These are phyloP conservation scores for Chaetoscypha palmicola DNA, from an alignment of 2,329 filamentous ascomycete species.

Conservation along the genomic window DNA sequence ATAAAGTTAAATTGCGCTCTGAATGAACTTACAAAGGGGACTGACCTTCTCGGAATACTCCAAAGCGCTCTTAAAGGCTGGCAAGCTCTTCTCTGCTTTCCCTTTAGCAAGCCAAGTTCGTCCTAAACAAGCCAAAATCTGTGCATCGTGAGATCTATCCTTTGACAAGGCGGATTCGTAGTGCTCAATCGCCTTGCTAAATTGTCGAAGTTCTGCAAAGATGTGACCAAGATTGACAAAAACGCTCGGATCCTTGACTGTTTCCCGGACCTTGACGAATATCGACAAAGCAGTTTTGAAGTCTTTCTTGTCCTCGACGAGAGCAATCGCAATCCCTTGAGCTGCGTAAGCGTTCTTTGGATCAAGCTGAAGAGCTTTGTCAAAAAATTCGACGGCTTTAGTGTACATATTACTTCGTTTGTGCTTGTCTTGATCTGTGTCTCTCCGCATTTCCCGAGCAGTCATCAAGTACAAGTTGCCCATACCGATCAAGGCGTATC, in stretches of 20 bases:
- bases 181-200: constrained; percentile 83
- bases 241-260: constrained; percentile 78
- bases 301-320: constrained; percentile 93
- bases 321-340: constrained; percentile 88
- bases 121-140: constrained; percentile 63
- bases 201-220: constrained; percentile 85
- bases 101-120: constrained; percentile 63
- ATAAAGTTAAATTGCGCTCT: too few species aligned
- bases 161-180: constrained; percentile 73
- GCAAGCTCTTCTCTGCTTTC: constrained; percentile 54
- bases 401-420: constrained; percentile 82
- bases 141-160: constrained; percentile 54
- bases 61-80: constrained; percentile 56
- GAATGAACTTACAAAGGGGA: neutral
- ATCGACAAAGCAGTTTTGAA: constrained; percentile 75
- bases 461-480: constrained; percentile 79
- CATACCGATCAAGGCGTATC: constrained; percentile 96
- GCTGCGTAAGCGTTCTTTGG: constrained; percentile 93
- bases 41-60: constrained; percentile 57
- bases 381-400: constrained; percentile 95
- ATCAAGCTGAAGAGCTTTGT: constrained; percentile 93
- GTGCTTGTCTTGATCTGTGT: constrained; percentile 82
- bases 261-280: constrained; percentile 85
- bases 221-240: constrained; percentile 92
- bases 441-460: constrained; percentile 89